Conservation (phyloP, 2,329 filamentous ascomycete species). For the Diaporthe humulicola region DNA sequence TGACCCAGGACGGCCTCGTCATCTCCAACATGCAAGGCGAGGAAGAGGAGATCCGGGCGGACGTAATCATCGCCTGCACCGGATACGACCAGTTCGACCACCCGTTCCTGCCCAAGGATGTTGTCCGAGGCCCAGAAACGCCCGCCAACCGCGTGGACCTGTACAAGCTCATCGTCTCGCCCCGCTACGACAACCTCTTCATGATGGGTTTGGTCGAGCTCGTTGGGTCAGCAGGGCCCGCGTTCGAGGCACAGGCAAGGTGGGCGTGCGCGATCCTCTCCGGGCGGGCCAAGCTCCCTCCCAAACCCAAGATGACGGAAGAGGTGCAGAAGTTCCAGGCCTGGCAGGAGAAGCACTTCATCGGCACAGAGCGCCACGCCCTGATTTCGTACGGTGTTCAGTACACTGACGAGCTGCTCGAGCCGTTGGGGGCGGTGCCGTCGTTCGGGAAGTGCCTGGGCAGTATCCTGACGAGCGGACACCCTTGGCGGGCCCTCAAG, state of each 20-base stretch:
- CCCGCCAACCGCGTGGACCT: slow-evolving; percentile 47
- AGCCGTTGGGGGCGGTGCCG: slow-evolving; percentile 50
- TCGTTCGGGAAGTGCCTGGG: slow-evolving; percentile 47
- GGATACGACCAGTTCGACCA: slow-evolving; percentile 47
- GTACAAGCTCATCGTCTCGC: slow-evolving; percentile 49
- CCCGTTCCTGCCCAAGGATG: slow-evolving; percentile 48
- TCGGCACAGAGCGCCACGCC: slow-evolving; percentile 50
- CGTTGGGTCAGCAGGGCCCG: slow-evolving; percentile 49
- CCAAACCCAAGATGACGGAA: slow-evolving; percentile 45
- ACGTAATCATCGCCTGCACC: slow-evolving; percentile 51
- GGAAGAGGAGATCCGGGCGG: slow-evolving; percentile 46
- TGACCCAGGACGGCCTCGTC: slow-evolving; percentile 47
- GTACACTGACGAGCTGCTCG: slow-evolving; percentile 51
- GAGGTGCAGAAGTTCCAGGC: slow-evolving; percentile 46
- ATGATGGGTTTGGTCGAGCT: slow-evolving; percentile 51
- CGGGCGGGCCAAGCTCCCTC: slow-evolving; percentile 45
- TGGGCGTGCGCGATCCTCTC: slow-evolving; percentile 49
- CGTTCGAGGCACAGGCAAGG: slow-evolving; percentile 52
- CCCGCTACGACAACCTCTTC: slow-evolving; percentile 49
- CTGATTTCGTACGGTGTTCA: slow-evolving; percentile 46
- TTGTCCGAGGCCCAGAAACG: slow-evolving; percentile 41
- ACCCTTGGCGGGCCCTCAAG: slow-evolving; percentile 45
- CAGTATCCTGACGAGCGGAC: slow-evolving; percentile 45
- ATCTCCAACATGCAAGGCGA: slow-evolving; percentile 41
- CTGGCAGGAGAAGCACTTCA: slow-evolving; percentile 46